phyloP scores from a whole-genome alignment of 139 green algal genomes.

The Chlorella vulgaris region DNA sequence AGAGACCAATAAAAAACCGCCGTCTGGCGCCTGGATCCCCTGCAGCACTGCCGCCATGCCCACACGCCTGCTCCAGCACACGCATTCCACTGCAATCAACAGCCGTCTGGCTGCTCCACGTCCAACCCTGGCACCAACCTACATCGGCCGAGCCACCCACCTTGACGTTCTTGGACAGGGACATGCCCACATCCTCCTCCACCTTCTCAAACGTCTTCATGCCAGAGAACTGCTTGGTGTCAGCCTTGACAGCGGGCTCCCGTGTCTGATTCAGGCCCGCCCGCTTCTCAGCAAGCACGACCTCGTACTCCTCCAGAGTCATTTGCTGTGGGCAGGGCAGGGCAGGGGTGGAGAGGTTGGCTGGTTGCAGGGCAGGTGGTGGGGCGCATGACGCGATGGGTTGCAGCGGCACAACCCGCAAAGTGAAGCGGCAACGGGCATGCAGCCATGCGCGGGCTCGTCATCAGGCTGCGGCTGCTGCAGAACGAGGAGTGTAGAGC shows the following conservation, averaged over 20 bases:
- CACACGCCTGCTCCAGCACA: too few relatives aligned
- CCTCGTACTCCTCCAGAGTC: constrained; percentile 33
- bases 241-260: constrained; percentile 45
- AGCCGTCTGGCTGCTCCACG: background rate
- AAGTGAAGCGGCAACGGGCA: background rate
- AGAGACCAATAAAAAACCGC: too few relatives aligned
- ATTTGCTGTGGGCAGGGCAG: background rate
- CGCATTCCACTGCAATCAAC: background rate
- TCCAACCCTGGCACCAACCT: too few relatives aligned
- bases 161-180: constrained; percentile 56
- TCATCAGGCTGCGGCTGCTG: too few relatives aligned
- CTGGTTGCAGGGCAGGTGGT: too few relatives aligned
- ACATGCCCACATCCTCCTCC: constrained; percentile 49
- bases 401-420: background rate
- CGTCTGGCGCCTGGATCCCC: too few relatives aligned
- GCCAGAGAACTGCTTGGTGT: constrained; percentile 53
- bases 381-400: background rate
- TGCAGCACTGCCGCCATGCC: too few relatives aligned
- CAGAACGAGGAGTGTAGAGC: too few relatives aligned
- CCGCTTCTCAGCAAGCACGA: constrained; percentile 74
- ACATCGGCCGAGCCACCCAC: background rate
- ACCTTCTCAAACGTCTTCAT: constrained; percentile 51
- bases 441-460: too few relatives aligned
- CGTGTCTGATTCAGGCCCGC: constrained; percentile 73
- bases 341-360: too few relatives aligned